Conservation (phyloP, 2,329 filamentous ascomycete genomes). For the Rutstroemia sp. region DNA sequence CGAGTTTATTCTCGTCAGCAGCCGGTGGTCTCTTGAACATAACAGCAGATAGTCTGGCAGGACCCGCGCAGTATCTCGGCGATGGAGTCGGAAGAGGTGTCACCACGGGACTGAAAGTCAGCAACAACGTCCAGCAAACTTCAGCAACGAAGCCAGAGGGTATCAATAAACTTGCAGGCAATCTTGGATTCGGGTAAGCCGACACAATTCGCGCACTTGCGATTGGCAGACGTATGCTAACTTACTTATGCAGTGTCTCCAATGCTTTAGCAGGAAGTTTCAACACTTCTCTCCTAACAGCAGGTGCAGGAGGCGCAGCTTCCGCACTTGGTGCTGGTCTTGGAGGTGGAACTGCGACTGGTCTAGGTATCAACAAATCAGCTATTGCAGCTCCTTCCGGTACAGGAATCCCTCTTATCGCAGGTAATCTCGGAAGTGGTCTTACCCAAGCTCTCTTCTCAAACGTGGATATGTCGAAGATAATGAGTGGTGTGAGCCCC, state of each 20-base stretch:
- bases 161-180: not conserved
- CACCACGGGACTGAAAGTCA: slow-evolving; percentile 5
- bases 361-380: slow-evolving; percentile 3
- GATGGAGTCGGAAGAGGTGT: slow-evolving; percentile 7
- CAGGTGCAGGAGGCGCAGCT: not conserved
- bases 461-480: slow-evolving; percentile 7
- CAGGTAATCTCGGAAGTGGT: not conserved
- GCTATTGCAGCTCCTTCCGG: not conserved
- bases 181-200: slow-evolving; percentile 7
- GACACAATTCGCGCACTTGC: not conserved
- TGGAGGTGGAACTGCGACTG: slow-evolving; percentile 4
- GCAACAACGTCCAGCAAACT: slow-evolving; percentile 3
- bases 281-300: not conserved
- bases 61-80: not conserved
- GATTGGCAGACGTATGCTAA: not conserved
- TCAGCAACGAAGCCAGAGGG: slow-evolving; percentile 1
- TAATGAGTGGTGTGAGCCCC: not conserved
- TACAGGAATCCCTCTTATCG: not conserved
- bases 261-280: slow-evolving; percentile 4
- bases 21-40: not conserved
- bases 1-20: not conserved
- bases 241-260: not conserved
- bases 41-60: not conserved
- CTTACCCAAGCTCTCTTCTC: slow-evolving; percentile 2
- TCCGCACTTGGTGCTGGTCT: slow-evolving; percentile 2